A percentile compares a stretch with the other conserved stretches of the same genome.
phyloP scores from a whole-genome alignment of 2,329 filamentous ascomycete species.

The Cercospora brassicicola region DNA sequence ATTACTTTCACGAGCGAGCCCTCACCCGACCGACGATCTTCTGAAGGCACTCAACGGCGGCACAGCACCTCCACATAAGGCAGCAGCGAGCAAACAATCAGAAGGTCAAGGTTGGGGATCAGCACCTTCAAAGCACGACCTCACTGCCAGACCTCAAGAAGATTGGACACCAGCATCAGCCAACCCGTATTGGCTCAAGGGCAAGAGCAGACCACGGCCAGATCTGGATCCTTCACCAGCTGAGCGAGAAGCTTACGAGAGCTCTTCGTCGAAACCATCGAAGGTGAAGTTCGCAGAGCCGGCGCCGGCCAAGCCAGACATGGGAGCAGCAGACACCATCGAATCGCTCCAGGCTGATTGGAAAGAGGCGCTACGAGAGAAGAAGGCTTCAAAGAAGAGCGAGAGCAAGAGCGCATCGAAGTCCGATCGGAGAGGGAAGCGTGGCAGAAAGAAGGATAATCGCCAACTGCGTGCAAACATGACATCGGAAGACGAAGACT shows the following conservation, averaged over 20 bases:
- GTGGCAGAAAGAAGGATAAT: constrained; percentile 39
- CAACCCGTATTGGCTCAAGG: constrained; percentile 33
- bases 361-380: constrained; percentile 29
- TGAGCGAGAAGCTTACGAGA: constrained; percentile 21
- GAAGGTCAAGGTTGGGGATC: constrained; percentile 27
- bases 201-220: constrained; percentile 25
- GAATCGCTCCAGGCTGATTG: constrained; percentile 31
- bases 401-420: constrained; percentile 20
- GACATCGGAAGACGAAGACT: constrained; percentile 51
- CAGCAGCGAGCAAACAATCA: constrained; percentile 1
- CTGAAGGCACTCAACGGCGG: constrained; percentile 25
- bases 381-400: constrained; percentile 28
- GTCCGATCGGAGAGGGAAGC: constrained; percentile 32
- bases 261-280: constrained; percentile 17
- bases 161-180: constrained; percentile 33
- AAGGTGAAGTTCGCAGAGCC: constrained; percentile 25
- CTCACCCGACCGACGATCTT: constrained; percentile 32
- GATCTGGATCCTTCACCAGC: constrained; percentile 25
- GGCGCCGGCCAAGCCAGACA: constrained; percentile 13
- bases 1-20: constrained; percentile 22
- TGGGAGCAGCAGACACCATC: constrained; percentile 21
- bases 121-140: constrained; percentile 23
- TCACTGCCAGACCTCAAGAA: constrained; percentile 9
- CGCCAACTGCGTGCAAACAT: constrained; percentile 30
- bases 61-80: background rate